Percentiles rank a stretch among this genome's conserved stretches.
Evolutionary conservation across 257 asterid species (phyloP).

Genomic region (Paulownia fortunei): DNA sequence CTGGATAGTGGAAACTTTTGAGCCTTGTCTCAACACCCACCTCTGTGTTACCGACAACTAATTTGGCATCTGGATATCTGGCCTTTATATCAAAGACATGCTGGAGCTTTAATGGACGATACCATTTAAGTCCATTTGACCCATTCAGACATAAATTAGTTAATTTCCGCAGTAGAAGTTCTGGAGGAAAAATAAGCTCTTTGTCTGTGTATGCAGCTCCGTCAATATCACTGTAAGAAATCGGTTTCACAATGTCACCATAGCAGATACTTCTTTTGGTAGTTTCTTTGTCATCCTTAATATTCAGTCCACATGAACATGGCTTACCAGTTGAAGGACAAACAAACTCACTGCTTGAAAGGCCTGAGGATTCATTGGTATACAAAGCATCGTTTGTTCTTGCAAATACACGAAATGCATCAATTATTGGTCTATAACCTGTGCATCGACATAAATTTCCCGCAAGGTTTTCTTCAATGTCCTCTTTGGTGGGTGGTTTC

Average conservation of each 20-base stretch:
- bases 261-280: slow-evolving; percentile 30
- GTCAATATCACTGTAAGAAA: slow-evolving; percentile 67
- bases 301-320: slow-evolving; percentile 73
- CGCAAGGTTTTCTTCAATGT: slow-evolving; percentile 92
- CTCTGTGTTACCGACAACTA: slow-evolving; percentile 91
- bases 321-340: slow-evolving; percentile 98
- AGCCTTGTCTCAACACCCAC: slow-evolving; percentile 92
- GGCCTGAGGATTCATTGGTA: slow-evolving; percentile 53
- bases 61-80: slow-evolving; percentile 67
- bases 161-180: slow-evolving; percentile 67
- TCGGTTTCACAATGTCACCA: slow-evolving; percentile 47
- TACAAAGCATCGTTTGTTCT: slow-evolving; percentile 78
- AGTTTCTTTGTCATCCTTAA: slow-evolving; percentile 38
- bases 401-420: slow-evolving; percentile 90
- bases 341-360: slow-evolving; percentile 52
- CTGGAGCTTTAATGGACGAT: slow-evolving; percentile 77
- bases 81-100: slow-evolving; percentile 68
- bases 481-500: slow-evolving; percentile 75
- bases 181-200: slow-evolving; percentile 96
- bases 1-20: slow-evolving; percentile 73
- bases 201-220: slow-evolving; percentile 77
- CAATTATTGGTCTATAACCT: slow-evolving; percentile 93
- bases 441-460: slow-evolving; percentile 98
- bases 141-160: slow-evolving; percentile 65
- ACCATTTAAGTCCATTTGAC: slow-evolving; percentile 76